These are phyloP conservation scores for Beta corolliflora DNA, from an alignment of 179 eudicot species.

Conservation along the genomic window DNA sequence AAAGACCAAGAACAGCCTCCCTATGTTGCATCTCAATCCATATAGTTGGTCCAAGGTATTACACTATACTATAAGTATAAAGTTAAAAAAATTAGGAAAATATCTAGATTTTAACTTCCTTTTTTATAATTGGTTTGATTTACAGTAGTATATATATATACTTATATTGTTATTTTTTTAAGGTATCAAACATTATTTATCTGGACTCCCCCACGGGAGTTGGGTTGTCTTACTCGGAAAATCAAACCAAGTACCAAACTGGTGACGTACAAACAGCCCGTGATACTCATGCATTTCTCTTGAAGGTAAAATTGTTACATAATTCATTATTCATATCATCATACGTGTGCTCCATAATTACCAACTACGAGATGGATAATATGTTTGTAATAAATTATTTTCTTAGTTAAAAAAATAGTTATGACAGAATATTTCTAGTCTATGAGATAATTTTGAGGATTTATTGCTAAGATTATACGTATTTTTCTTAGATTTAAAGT, in stretches of 20 bases:
- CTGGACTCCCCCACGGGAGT: conserved; percentile 96
- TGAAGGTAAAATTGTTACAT: conserved; percentile 52
- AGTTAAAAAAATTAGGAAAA: neutral
- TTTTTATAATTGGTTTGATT: neutral
- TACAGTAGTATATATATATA: neutral
- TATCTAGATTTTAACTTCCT: neutral
- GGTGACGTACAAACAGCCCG: conserved; percentile 79
- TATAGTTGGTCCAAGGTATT: conserved; percentile 93
- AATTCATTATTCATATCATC: neutral
- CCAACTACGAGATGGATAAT: too few species aligned
- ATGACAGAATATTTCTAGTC: too few species aligned
- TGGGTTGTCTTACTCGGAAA: conserved; percentile 76
- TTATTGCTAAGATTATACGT: too few species aligned
- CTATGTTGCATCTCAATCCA: conserved; percentile 82
- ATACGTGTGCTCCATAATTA: too few species aligned
- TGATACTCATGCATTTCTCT: conserved; percentile 78
- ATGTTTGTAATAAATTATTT: too few species aligned
- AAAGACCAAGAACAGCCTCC: conserved; percentile 52
- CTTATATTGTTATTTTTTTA: conserved; percentile 6
- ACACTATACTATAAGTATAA: neutral
- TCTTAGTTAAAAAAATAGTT: too few species aligned
- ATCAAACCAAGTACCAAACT: conserved; percentile 58
- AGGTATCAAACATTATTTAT: conserved; percentile 90
- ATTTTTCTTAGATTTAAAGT: too few species aligned
- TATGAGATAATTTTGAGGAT: too few species aligned